Evolutionary conservation across 2,329 filamentous ascomycete genomes (phyloP).

Genomic region (Botrytis aclada): DNA sequence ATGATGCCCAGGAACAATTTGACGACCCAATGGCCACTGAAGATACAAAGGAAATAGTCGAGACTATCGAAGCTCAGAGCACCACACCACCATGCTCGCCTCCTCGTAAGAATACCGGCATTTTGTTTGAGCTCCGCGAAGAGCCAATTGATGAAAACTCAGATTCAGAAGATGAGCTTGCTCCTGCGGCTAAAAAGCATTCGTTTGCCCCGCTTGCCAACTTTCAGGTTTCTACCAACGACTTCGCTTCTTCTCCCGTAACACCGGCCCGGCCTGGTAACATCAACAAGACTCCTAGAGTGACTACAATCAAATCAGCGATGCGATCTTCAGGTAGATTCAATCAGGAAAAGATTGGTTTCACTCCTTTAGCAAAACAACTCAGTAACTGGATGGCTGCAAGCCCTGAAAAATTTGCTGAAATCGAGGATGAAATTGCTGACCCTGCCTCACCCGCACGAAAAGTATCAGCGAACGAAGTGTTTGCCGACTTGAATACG

Average conservation of each 20-base stretch:
- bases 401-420: constrained; percentile 50
- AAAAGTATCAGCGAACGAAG: neutral
- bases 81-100: constrained; percentile 32
- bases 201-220: constrained; percentile 28
- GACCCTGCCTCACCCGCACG: constrained; percentile 24
- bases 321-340: constrained; percentile 13
- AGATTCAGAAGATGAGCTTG: constrained; percentile 55
- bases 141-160: constrained; percentile 47
- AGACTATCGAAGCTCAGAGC: constrained; percentile 21
- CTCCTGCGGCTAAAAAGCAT: constrained; percentile 36
- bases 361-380: constrained; percentile 62
- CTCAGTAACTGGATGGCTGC: constrained; percentile 61
- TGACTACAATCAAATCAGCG: constrained; percentile 17
- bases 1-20: constrained; percentile 14
- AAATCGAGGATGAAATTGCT: constrained; percentile 15
- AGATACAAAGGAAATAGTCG: constrained; percentile 23
- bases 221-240: constrained; percentile 36
- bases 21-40: constrained; percentile 24
- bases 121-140: constrained; percentile 46
- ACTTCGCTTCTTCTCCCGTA: constrained; percentile 38
- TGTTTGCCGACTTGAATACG: neutral
- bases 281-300: constrained; percentile 29
- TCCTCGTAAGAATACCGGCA: constrained; percentile 22
- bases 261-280: constrained; percentile 43
- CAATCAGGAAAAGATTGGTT: constrained; percentile 45